Base-by-base conservation (phyloP, 2,329 filamentous ascomycete genomes). In the Hymenoscyphus scutula region DNA sequence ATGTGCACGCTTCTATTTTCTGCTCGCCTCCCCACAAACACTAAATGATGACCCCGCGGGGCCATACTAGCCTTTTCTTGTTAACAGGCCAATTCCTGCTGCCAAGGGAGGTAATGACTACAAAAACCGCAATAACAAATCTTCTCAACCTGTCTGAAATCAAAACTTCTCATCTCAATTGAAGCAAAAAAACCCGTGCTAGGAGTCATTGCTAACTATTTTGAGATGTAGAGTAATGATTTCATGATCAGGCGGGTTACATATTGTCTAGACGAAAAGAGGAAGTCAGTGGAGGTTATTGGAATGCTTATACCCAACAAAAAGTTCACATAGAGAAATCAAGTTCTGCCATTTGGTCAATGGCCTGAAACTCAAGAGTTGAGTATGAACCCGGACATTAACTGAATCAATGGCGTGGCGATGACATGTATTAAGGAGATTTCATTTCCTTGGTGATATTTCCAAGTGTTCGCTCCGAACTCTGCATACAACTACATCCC, bases 141-240 rank as follows among this genome's bases (percentile, higher is more conserved):
- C 85, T 88, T 88, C 85, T 88, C 85, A 84, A 82, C 73, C 72
- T 79, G 75, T 86, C 82, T 86, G 84, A 86, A 74, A 67, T 64
- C 32, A 13, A 25, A 51, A 19, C 19, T 25, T 51, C 5, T 13
- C 8, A 25, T 51, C 19, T 25, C 45, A 23, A 51, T 51, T 25
- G 8, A 51, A 51, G 19, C 45, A 7, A 2, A 51, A 51, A 1
- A 23, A 51, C 25, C 25, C 13, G 6, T 23, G 10, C 25, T 13
- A 3, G n/a, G 19, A 51, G 7, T 10, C 25, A 51, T 11, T 48
- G 11, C 41, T 51, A 8, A 51, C 45, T 51, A 23, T 5, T 23
- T 8, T 45, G 38, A 45, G 38, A 45, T 45, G 19, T 11, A 45
- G 38, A 45, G 17, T 37, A 45, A 45, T 23, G 38, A 45, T 45